A percentile compares a stretch with the other conserved stretches of the same genome.
Evolutionary conservation across 202 grass and related monocot species (phyloP).

Genomic region (Digitaria exilis): DNA sequence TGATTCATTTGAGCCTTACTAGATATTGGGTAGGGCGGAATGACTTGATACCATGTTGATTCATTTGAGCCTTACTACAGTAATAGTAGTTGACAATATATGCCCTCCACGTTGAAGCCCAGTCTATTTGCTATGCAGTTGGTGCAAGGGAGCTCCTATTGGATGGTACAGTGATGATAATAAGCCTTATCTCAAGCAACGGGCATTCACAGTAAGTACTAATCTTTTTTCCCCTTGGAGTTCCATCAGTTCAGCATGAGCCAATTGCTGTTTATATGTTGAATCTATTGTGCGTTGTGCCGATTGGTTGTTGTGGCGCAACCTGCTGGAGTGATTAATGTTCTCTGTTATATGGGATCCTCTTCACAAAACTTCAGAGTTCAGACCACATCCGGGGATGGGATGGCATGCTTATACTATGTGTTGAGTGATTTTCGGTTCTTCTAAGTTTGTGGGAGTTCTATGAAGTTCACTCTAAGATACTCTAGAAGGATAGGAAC

Average conservation of each 20-base stretch:
- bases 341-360: not conserved
- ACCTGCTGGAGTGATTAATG: not conserved
- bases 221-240: not conserved
- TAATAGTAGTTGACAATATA: not conserved
- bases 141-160: constrained; percentile 89
- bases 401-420: not conserved
- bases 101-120: not conserved
- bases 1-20: no score
- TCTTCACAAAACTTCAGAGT: constrained; percentile 6
- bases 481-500: not conserved
- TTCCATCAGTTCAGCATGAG: not conserved
- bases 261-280: not conserved
- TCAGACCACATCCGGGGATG: not conserved
- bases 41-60: not conserved
- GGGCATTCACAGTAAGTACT: constrained; percentile 69
- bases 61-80: not conserved
- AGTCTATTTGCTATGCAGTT: constrained; percentile 57
- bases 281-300: not conserved
- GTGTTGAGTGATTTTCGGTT: not conserved
- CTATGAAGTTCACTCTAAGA: not conserved
- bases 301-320: not conserved
- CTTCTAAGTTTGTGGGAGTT: not conserved
- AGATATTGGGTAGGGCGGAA: no score
- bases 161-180: constrained; percentile 95
- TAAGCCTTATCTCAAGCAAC: constrained; percentile 90